These are phyloP conservation scores for Gigaspora rosea DNA, from an alignment of 192 early-diverging fungal genomes.

Conservation along the genomic window DNA sequence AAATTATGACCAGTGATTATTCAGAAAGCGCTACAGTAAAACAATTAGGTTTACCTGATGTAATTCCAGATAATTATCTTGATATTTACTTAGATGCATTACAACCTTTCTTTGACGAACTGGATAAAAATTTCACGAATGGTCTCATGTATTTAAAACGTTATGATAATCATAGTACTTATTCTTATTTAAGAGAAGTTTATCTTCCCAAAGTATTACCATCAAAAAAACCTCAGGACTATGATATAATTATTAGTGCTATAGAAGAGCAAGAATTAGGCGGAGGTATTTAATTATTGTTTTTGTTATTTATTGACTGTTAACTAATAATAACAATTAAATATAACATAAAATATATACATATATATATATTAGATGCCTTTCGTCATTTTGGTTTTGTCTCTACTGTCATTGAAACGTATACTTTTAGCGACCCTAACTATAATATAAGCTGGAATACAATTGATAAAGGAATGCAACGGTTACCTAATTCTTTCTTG, in stretches of 20 bases:
- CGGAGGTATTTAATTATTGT: not conserved
- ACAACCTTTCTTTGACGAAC: not conserved
- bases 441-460: conserved; percentile 23
- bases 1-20: not conserved
- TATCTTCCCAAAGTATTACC: not conserved
- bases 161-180: not conserved
- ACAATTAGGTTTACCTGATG: not conserved
- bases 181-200: not conserved
- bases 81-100: not conserved
- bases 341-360: too few relatives aligned
- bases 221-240: not conserved
- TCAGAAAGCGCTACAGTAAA: not conserved
- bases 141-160: not conserved
- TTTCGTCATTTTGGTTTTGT: too few relatives aligned
- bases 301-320: not conserved
- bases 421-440: conserved; percentile 9
- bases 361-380: too few relatives aligned
- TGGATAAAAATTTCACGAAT: not conserved
- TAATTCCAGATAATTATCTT: not conserved
- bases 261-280: not conserved
- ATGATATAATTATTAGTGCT: not conserved
- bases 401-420: conserved; percentile 8
- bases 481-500: conserved; percentile 37
- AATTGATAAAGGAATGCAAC: conserved; percentile 37
- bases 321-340: too few relatives aligned